Base-by-base conservation (phyloP, 768 basidiomycete species). In the Lyophyllum decastes region DNA sequence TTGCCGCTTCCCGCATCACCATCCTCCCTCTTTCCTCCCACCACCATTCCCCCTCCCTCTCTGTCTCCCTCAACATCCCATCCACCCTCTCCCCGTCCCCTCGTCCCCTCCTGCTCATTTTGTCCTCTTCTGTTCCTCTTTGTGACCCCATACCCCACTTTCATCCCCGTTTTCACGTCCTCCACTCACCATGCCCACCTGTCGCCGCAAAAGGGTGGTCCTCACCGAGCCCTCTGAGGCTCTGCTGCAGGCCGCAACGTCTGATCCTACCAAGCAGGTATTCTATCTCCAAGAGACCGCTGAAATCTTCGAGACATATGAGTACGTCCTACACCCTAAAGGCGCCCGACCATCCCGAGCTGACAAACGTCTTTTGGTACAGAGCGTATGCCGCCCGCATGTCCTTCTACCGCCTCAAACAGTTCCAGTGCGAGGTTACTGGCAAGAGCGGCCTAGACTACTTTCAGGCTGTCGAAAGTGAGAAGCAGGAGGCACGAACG, bases 381-480 rank as follows among this genome's bases (percentile, higher is more conserved):
- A 83, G 81, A 66, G 86, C 92, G 22, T 98, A 96, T 78, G 85
- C 90, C 45, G 85, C 92, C 33, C 89, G 96, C 66, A 91, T 96
- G 84, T 89, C 92, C 59, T 98, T 97, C 80, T 97, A 97, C 78
- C 84, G 87, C 54, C 83, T 92, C 58, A 94, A 93, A 68, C 89
- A 95, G 68, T 98, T 98, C 75, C 94, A 96, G 69, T 98, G 96
- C 71, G 96, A 98, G 77, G 93, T 95, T 67, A 94, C 93, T 33
- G 94, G 95, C 73, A 96, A 94, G 78, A 90, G 92, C 63, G 88
- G 89, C 54, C 82, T 98, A 53, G 90, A 93, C 78, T 99, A 94
- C 76, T 97, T 95, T 73, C 87, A 94, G 68, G 97, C 97, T 22
- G 80, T 95, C 45, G 88, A 93, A 65, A 95, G 92, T 57, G 97